These are phyloP conservation scores for Cudoniella acicularis DNA, from an alignment of 495 filamentous ascomycete species.

Conservation along the genomic window DNA sequence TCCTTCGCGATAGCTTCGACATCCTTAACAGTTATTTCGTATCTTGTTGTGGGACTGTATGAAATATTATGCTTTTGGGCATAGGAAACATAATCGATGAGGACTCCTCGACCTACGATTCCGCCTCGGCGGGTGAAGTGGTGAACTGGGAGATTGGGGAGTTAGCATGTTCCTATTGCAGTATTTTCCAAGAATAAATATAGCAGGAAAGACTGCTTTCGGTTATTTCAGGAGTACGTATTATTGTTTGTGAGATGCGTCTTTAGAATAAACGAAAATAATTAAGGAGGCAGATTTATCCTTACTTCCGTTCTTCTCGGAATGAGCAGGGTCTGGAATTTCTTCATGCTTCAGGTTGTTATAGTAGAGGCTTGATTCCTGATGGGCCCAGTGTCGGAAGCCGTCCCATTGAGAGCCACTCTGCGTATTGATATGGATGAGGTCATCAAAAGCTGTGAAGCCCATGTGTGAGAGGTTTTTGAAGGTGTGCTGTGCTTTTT, in stretches of 20 bases:
- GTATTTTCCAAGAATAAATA: no score
- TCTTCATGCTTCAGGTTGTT: conserved; percentile 45
- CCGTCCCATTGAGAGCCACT: conserved; percentile 72
- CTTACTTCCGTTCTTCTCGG: conserved; percentile 44
- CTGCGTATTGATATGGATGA: conserved; percentile 67
- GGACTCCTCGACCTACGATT: conserved; percentile 45
- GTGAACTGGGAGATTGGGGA: no score
- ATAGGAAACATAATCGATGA: conserved; percentile 45
- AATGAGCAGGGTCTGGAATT: conserved; percentile 46
- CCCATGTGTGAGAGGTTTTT: conserved; percentile 38
- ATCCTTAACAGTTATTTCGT: conserved; percentile 50
- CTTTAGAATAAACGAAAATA: no score
- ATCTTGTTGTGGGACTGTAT: conserved; percentile 47
- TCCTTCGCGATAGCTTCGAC: conserved; percentile 50
- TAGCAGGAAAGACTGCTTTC: no score
- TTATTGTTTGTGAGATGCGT: no score
- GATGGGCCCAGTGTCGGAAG: conserved; percentile 43
- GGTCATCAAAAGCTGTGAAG: conserved; percentile 53
- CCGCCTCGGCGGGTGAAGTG: conserved; percentile 44
- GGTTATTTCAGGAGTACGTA: no score
- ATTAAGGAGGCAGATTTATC: no score
- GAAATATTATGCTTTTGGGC: conserved; percentile 43
- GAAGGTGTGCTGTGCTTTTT: conserved; percentile 39
- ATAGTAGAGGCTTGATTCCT: conserved; percentile 42
- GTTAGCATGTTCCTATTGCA: no score